These are phyloP conservation scores for Miscanthus sacchariflorus DNA, from an alignment of 202 grass and related monocot species.

Conservation along the genomic window DNA sequence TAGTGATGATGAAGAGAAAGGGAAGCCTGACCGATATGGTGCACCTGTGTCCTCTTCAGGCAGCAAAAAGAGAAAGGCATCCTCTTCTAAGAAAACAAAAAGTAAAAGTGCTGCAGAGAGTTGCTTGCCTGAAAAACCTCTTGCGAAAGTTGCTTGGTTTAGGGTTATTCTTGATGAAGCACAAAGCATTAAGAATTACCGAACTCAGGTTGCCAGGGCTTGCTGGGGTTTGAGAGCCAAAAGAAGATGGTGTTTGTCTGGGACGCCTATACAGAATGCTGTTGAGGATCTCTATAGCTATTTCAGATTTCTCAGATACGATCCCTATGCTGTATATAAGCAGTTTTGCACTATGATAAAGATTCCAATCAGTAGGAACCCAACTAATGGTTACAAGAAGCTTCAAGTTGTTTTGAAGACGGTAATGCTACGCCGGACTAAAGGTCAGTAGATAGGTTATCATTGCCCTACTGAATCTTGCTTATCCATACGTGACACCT, in stretches of 20 bases:
- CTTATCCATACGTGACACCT: not conserved
- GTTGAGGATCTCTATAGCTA: slow-evolving; percentile 98
- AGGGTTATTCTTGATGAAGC: slow-evolving; percentile 99
- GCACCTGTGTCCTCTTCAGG: slow-evolving; percentile 44
- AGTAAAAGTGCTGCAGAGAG: slow-evolving; percentile 53
- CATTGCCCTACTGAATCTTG: not conserved
- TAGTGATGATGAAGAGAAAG: slow-evolving; percentile 93
- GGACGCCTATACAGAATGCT: slow-evolving; percentile 98
- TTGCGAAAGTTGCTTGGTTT: slow-evolving; percentile 95
- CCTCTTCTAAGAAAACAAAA: slow-evolving; percentile 62
- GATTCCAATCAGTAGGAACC: slow-evolving; percentile 81
- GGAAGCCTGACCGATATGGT: slow-evolving; percentile 69
- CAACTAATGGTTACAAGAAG: slow-evolving; percentile 85
- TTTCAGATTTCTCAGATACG: slow-evolving; percentile 96
- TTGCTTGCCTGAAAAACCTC: slow-evolving; percentile 77
- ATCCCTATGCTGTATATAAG: slow-evolving; percentile 80
- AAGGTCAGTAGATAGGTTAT: slow-evolving; percentile 62
- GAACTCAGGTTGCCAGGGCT: slow-evolving; percentile 93
- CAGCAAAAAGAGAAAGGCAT: slow-evolving; percentile 77
- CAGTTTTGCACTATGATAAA: slow-evolving; percentile 88
- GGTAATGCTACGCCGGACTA: slow-evolving; percentile 98
- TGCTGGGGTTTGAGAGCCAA: slow-evolving; percentile 98
- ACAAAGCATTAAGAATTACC: slow-evolving; percentile 99
- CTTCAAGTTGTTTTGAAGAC: slow-evolving; percentile 97
- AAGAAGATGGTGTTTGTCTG: slow-evolving; percentile 99